A percentile compares a stretch with the other conserved stretches of the same genome.
Conservation (phyloP, 2,329 filamentous ascomycete genomes). For the Aspergillus awamori region DNA sequence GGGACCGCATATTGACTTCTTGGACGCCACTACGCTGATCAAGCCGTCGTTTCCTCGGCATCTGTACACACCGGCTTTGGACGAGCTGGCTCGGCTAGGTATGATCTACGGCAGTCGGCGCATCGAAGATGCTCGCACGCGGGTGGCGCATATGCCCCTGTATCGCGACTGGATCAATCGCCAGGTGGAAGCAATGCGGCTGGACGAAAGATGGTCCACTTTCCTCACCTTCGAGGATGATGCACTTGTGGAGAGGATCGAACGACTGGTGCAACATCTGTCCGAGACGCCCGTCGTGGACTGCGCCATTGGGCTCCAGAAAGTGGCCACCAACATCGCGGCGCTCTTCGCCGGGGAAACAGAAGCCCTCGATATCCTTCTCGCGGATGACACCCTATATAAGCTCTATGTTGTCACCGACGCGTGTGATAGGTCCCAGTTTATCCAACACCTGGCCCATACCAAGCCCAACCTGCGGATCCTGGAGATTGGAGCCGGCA, state of each 20-base stretch:
- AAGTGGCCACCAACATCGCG: conserved; percentile 1
- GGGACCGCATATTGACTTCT: conserved; percentile 23
- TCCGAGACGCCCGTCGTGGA: conserved; percentile 1
- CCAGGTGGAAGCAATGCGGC: not conserved
- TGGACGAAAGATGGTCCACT: not conserved
- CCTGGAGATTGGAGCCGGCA: conserved; percentile 28
- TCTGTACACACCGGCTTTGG: conserved; percentile 3
- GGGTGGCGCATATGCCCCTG: not conserved
- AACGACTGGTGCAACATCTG: not conserved
- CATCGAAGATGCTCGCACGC: not conserved
- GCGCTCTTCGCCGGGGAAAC: not conserved
- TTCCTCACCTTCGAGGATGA: not conserved
- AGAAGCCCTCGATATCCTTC: not conserved
- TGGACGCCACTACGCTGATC: conserved; percentile 15
- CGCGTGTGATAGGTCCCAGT: not conserved
- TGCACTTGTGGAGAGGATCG: conserved; percentile 9
- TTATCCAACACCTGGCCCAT: not conserved
- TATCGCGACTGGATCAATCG: not conserved
- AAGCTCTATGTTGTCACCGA: not conserved
- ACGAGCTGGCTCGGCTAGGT: conserved; percentile 17
- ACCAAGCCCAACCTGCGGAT: conserved; percentile 8
- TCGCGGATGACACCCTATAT: not conserved
- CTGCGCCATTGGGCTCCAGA: conserved; percentile 4
- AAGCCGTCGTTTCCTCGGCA: conserved; percentile 15
- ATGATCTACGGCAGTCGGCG: conserved; percentile 18